Evolutionary conservation across 1,284 basidiomycete genomes (phyloP), one percentile per base, ranked within the genome.

Genomic region (Somion occarium): DNA sequence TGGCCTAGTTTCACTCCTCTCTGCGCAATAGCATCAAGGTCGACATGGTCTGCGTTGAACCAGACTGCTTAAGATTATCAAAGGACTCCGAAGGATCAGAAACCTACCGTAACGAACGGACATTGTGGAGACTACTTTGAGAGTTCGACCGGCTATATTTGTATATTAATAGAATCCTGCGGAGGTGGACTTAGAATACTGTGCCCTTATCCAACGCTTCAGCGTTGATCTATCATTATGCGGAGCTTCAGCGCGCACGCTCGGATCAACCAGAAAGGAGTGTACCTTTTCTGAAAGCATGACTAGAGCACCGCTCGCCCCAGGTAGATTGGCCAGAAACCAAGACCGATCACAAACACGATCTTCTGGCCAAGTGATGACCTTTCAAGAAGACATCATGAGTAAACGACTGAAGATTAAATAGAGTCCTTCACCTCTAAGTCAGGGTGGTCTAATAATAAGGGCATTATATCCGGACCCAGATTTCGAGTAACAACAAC

Each of bases 121-220:
- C 80, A 96, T 90, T 0, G 95, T 98, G 1, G 92, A 93, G 4
- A 98, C 78, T 15, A 89, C 84, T 50, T 81, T 82, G 12, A 98
- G 74, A 46, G 67, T 75, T 0, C 85, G 72, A 2, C 90, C 88
- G 54, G 88, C 90, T 89, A 54, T 23, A 13, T 48, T 1, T 37
- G 50, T 11, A 20, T 48, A 20, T 43, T 15, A n/a, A n/a, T n/a
- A n/a, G n/a, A n/a, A n/a, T n/a, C 13, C 12, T 38, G n/a, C 26
- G 34, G 26, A n/a, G n/a, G n/a, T n/a, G n/a, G n/a, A n/a, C n/a
- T n/a, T n/a, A n/a, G 42, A n/a, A 13, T 47, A 50, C 62, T n/a
- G 56, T 58, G 82, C 88, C 88, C 59, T 76, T 76, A 49, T 86
- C 79, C 45, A 95, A 57, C 1, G 93, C 66, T 62, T 92, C 89